Conservation (phyloP, 2,329 filamentous ascomycete genomes). For the Exserohilum turcica region DNA sequence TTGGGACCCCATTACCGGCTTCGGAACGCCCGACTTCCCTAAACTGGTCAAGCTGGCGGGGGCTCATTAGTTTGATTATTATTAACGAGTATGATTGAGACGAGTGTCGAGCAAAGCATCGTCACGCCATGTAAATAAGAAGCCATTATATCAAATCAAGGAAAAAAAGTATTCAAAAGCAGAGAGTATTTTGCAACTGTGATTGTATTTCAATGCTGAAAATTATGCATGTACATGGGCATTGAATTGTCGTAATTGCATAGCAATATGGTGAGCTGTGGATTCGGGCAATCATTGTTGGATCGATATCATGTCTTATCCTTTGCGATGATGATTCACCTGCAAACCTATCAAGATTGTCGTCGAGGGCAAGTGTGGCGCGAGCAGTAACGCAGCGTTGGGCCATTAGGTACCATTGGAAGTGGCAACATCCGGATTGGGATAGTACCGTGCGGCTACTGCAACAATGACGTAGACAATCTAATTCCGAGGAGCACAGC, state of each 20-base stretch:
- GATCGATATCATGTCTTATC: too few relatives aligned
- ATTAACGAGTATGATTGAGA: background rate
- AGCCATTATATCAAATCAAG: background rate
- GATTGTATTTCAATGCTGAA: too few relatives aligned
- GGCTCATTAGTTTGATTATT: slow-evolving; percentile 15
- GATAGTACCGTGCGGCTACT: slow-evolving; percentile 66
- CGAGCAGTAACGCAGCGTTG: background rate
- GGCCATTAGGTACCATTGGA: slow-evolving; percentile 22
- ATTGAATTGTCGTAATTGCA: too few relatives aligned
- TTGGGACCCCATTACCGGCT: slow-evolving; percentile 49
- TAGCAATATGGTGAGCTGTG: too few relatives aligned
- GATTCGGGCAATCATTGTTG: too few relatives aligned
- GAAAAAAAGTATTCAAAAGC: too few relatives aligned
- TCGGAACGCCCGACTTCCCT: slow-evolving; percentile 41
- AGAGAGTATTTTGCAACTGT: too few relatives aligned
- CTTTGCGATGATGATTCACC: too few relatives aligned
- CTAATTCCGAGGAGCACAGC: slow-evolving; percentile 7
- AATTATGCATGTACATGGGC: too few relatives aligned
- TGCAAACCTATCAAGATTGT: background rate
- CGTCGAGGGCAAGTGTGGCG: background rate
- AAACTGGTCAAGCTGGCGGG: slow-evolving; percentile 35
- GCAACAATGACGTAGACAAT: slow-evolving; percentile 69
- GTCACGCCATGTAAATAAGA: background rate
- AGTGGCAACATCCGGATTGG: slow-evolving; percentile 52
- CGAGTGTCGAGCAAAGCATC: too few relatives aligned